Conservation (phyloP, 192 early-diverging fungal species). For the Pilaira anomala region DNA sequence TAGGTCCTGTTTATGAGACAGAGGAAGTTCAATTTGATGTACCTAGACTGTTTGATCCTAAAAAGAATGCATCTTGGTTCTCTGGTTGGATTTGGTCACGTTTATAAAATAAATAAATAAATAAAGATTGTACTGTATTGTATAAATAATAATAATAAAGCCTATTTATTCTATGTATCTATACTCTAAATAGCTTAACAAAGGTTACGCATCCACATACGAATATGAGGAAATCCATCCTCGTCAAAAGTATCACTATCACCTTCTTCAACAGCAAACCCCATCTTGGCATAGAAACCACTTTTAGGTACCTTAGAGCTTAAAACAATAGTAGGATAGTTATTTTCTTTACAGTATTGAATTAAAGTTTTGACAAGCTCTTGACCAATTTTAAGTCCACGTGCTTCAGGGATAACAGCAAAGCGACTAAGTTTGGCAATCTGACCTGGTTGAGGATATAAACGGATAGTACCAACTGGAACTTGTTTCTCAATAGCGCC, state of each 20-base stretch:
- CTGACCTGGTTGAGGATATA: conserved; percentile 5
- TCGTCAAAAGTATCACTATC: conserved; percentile 32
- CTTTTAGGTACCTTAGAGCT: conserved; percentile 22
- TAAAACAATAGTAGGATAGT: conserved; percentile 9
- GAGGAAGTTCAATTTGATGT: background rate
- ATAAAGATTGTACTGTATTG: too few relatives aligned
- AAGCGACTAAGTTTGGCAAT: conserved; percentile 30
- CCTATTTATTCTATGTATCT: too few relatives aligned
- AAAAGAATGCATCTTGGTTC: conserved; percentile 9
- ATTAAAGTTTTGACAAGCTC: conserved; percentile 19
- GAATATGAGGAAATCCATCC: conserved; percentile 31
- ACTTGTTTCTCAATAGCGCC: background rate
- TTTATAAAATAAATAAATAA: conserved; percentile 7
- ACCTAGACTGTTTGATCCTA: background rate
- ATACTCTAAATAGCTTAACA: too few relatives aligned
- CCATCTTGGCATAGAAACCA: conserved; percentile 28
- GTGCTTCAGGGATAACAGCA: conserved; percentile 23
- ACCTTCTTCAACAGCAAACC: conserved; percentile 21
- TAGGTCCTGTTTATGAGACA: conserved; percentile 8
- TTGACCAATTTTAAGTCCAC: conserved; percentile 22
- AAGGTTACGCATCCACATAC: conserved; percentile 22
- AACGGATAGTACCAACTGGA: conserved; percentile 29
- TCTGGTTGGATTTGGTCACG: conserved; percentile 21
- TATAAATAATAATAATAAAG: too few relatives aligned
- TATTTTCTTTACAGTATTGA: background rate